Base-by-base conservation (phyloP, 169 alveolate genomes). In the Besnoitia besnoiti region DNA sequence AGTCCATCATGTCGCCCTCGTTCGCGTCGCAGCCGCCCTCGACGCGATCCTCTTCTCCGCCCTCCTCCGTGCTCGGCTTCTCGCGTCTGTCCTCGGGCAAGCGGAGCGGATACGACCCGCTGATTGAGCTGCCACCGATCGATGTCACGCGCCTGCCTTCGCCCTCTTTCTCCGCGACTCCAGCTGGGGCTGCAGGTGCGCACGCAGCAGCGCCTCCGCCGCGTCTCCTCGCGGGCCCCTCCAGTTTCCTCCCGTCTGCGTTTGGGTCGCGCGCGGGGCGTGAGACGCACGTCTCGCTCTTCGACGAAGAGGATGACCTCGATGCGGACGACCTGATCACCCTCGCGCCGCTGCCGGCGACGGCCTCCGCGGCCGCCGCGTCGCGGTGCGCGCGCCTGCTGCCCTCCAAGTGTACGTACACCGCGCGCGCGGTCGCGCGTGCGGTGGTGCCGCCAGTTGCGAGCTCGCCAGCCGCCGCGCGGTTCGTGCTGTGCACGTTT, bases 401-500 rank as follows among this genome's bases (percentile, higher is more conserved):
- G 33, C 30, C 67, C 67, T 3, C 67, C 27, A 16, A n/a, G 67
- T 55, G 27, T 55, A 55, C 67, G 67, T 55, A 55, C 67, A 55
- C n/a, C 67, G 67, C 67, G 27, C 67, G 67, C 5, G 27, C 67
- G 33, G 33, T 55, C 12, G 1, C 67, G 30, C 33, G 24, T 21
- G 30, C 24, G 67, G 67, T 55, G 5, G 33, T 55, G 4, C 67
- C 67, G 12, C 67, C 67, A 10, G 67, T 55, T 5, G 24, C 67
- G 5, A 19, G 33, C 30, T 55, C 67, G 5, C 27, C 67, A 1
- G 67, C n/a, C 67, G 5, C 82, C 44, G 5, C 44, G 16, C 44
- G 82, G 82, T n/a, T 73, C 39, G 46, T 77, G 12, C 40, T 77
- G 21, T 77, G 37, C 55, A 88, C 92, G 0, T 88, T 49, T 47